Base-by-base conservation (phyloP, 257 asterid species). In the Oldenlandia corymbosa region DNA sequence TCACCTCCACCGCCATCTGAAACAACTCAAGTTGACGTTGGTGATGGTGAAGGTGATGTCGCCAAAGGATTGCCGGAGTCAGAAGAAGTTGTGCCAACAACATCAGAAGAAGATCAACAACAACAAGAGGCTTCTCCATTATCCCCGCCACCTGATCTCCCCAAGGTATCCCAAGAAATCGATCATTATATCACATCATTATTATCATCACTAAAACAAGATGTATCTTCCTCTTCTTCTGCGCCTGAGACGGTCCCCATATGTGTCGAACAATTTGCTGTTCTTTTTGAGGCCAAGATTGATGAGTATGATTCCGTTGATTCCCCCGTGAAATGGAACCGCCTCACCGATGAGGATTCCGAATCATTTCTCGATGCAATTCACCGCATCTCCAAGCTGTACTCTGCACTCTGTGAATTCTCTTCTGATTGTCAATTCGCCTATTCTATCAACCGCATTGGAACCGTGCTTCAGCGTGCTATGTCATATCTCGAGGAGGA, bases 121-220 rank as follows among this genome's bases (percentile, higher is more conserved):
- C 66, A 10, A 18, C 78, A 63, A 42, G 71, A 67, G 26, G 37
- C 77, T 12, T 65, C 85, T 18, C 78, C 76, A 1, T 24, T 76
- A n/a, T n/a, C n/a, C n/a, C n/a, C n/a, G 71, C 92, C 95, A 10
- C 96, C 94, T 13, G 98, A 91, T 80, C 84, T 91, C 20, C 52
- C 43, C 26, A 72, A 79, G 65, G 70, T 91, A 10, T 79, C 90
- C 0, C 70, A 70, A 65, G 88, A 91, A 42, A 80, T 91, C 5
- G 94, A 88, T 64, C 72, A 64, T 10, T 91, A 56, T 83, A 80
- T 88, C 32, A 60, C 83, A 21, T 55, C 79, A 47, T 51, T 83
- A 48, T 21, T 75, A 7, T 34, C 71, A 42, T 31, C 71, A 43
- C 71, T 42, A 2, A 73, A 48, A 7, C 61, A 67, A 7, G 79